phyloP scores from a whole-genome alignment of 78 protist species.

The Monocercomonoides exilis region DNA sequence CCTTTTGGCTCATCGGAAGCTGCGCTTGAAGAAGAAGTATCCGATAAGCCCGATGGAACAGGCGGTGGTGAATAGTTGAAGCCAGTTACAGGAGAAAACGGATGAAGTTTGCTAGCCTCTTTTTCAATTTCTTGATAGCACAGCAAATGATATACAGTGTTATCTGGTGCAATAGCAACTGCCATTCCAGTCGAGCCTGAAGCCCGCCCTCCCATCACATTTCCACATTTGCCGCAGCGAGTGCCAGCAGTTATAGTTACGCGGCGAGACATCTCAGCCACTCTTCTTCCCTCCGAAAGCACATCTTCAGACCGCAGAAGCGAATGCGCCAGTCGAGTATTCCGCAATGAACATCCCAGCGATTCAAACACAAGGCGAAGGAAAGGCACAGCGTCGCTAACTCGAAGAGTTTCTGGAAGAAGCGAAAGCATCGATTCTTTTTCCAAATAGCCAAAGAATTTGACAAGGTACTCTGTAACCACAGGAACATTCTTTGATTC shows the following conservation, averaged over 20 bases:
- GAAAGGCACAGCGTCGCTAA: background rate
- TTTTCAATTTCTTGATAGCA: background rate
- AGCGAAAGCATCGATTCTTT: background rate
- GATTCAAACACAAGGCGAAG: background rate
- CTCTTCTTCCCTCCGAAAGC: background rate
- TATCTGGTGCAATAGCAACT: background rate
- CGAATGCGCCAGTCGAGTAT: background rate
- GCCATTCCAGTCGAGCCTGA: too few relatives aligned
- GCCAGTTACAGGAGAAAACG: background rate
- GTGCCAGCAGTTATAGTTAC: background rate
- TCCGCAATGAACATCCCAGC: background rate
- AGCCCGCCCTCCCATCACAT: background rate
- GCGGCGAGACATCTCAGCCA: background rate
- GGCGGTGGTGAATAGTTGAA: too few relatives aligned
- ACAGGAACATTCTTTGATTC: background rate
- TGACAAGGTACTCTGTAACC: background rate
- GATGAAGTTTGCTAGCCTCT: background rate
- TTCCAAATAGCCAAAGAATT: background rate
- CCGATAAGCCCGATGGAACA: too few relatives aligned
- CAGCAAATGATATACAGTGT: background rate
- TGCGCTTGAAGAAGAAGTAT: too few relatives aligned
- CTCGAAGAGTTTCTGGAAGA: background rate
- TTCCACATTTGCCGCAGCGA: background rate
- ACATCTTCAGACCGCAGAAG: background rate
- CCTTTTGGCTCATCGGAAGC: too few relatives aligned